phyloP scores from a whole-genome alignment of 176 grass and related monocot genomes.

The Triticum timopheevii region DNA sequence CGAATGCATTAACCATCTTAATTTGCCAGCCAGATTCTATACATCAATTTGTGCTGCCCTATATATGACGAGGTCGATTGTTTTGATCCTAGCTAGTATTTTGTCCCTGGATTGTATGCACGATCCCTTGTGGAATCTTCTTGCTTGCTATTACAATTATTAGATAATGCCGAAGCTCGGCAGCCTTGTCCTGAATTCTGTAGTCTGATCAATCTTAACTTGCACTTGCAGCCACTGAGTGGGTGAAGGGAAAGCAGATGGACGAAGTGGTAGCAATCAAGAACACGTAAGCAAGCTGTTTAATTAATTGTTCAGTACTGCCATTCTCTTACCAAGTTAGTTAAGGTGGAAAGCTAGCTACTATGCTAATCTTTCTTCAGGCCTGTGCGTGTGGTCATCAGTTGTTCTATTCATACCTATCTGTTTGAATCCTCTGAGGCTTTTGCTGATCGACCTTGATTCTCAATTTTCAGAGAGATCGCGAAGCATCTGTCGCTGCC shows the following conservation, averaged over 20 bases:
- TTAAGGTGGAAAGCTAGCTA: background rate
- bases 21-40: background rate
- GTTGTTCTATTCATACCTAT: background rate
- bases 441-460: background rate
- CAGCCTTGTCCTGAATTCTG: background rate
- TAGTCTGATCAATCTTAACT: background rate
- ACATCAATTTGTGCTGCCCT: background rate
- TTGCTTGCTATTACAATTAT: background rate
- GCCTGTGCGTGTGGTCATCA: background rate
- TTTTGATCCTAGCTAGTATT: background rate
- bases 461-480: constrained; percentile 59
- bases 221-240: constrained; percentile 64
- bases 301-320: background rate
- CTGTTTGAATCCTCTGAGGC: background rate
- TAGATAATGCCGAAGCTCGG: background rate
- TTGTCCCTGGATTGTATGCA: background rate
- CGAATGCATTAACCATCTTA: background rate
- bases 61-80: background rate
- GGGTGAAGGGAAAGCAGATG: constrained; percentile 88
- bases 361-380: background rate
- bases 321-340: background rate
- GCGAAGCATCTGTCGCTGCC: constrained; percentile 88
- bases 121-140: background rate
- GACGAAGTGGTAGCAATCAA: constrained; percentile 75
- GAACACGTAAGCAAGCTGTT: constrained; percentile 54